phyloP scores from a whole-genome alignment of 139 green algal species.

The Coccomyxa sp. region DNA sequence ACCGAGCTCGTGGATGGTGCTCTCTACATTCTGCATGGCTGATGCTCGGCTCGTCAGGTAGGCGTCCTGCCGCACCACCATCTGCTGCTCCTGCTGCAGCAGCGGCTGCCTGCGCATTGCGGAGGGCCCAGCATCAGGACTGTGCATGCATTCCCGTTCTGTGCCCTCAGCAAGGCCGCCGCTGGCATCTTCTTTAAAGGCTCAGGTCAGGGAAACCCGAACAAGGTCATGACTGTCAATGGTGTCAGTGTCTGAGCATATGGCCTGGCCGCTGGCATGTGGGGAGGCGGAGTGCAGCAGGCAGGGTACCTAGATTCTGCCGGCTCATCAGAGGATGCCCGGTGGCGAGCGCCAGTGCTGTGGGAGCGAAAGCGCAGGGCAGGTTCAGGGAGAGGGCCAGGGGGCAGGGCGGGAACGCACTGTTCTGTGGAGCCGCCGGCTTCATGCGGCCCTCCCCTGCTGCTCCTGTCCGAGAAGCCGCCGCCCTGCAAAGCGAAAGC shows the following conservation, averaged over 20 bases:
- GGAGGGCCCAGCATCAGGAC: no score
- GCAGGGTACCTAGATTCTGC: no score
- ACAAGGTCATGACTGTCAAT: no score
- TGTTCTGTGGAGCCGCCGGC: neutral
- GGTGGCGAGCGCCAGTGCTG: neutral
- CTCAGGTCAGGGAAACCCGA: no score
- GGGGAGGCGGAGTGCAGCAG: no score
- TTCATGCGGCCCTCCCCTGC: neutral
- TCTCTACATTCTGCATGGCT: constrained; percentile 92
- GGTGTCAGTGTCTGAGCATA: no score
- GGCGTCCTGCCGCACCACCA: constrained; percentile 46
- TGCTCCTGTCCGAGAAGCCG: neutral
- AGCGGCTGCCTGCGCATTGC: constrained; percentile 28
- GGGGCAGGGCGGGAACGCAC: neutral
- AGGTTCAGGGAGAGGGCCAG: neutral
- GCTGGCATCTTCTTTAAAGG: no score
- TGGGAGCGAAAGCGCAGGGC: neutral
- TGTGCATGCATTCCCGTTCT: neutral
- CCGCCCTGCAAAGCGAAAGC: no score
- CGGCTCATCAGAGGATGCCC: no score
- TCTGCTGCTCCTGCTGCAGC: constrained; percentile 41
- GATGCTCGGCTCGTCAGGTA: constrained; percentile 62
- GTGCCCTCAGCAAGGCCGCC: no score
- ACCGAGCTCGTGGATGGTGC: constrained; percentile 96
- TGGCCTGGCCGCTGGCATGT: no score